Base-by-base conservation (phyloP, 768 basidiomycete species). In the Calocera viscosa region DNA sequence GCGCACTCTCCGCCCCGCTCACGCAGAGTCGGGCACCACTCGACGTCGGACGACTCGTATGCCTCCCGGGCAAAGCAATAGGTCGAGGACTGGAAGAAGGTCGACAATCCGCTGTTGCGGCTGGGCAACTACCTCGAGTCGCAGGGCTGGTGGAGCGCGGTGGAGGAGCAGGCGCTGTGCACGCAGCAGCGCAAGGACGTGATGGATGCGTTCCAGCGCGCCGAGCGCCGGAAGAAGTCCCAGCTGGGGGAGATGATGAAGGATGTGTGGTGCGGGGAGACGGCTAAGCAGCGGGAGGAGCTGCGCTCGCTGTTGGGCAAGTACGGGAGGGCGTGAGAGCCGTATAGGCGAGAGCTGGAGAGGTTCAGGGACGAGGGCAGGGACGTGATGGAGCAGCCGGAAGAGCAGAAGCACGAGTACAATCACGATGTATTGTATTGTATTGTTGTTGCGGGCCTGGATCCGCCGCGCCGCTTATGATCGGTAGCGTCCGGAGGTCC, bases 21-120 rank as follows among this genome's bases (percentile, higher is more conserved):
- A n/a, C n/a, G 49, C 73, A 89, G 89, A 28, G 87, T 96, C 14
- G 89, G 93, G n/a, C 93, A 97, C 73, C 92, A 94, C 74, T 92
- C 90, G 19, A 94, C 91, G 0, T 95, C 94, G 11, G 94, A 97
- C 72, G 94, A 97, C 75, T 94, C 92, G 2, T 94, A 90, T 72
- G 94, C 93, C 26, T 97, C 96, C 75, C 86, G 94, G 41, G 82
- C 90, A 0, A 83, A 90, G 22, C 83, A 90, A 66, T 94, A 95
- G 72, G 94, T 96, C 33, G 91, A 95, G 76, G 88, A 94, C 71
- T 84, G 89, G 72, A 94, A 91, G 77, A 86, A 89, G 34, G 85
- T 96, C 67, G 91, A 95, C 69, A 94, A 94, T 73, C 93, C 93
- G 1, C 84, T 93, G 67, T 81, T 82, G 26, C 86, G 93, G 33